Evolutionary conservation across 2,329 filamentous ascomycete genomes (phyloP).

Genomic region (Aspergillus ruber): DNA sequence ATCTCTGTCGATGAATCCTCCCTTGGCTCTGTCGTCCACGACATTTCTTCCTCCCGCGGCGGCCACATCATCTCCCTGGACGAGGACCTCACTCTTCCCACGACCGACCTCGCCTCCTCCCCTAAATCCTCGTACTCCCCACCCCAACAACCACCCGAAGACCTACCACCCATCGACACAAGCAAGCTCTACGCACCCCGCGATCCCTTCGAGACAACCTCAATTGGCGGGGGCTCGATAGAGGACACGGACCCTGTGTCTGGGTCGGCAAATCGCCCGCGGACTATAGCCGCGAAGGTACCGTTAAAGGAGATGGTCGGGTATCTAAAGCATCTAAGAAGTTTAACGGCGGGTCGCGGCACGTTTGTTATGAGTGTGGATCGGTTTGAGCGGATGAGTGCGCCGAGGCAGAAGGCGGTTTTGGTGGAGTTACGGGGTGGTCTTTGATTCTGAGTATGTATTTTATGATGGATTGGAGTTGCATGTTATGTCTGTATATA

Average conservation of each 20-base stretch:
- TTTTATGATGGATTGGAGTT: background rate
- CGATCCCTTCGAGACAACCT: slow-evolving; percentile 61
- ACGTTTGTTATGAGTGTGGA: slow-evolving; percentile 71
- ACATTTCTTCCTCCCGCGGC: slow-evolving; percentile 67
- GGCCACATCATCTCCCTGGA: slow-evolving; percentile 68
- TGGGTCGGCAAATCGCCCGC: slow-evolving; percentile 39
- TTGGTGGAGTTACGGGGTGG: slow-evolving; percentile 40
- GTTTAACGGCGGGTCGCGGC: slow-evolving; percentile 77
- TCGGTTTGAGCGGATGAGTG: slow-evolving; percentile 61
- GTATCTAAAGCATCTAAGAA: slow-evolving; percentile 81
- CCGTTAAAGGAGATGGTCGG: slow-evolving; percentile 96
- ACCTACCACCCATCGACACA: slow-evolving; percentile 55
- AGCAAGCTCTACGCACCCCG: slow-evolving; percentile 76
- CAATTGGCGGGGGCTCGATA: slow-evolving; percentile 6
- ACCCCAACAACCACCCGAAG: slow-evolving; percentile 14
- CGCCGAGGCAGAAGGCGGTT: slow-evolving; percentile 53
- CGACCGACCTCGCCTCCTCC: slow-evolving; percentile 18
- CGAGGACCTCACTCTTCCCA: slow-evolving; percentile 35
- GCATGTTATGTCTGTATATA: slow-evolving; percentile 3
- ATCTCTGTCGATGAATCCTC: slow-evolving; percentile 79
- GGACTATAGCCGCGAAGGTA: slow-evolving; percentile 74
- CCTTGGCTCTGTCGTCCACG: slow-evolving; percentile 76
- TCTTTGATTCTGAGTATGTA: slow-evolving; percentile 7
- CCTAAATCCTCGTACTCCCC: slow-evolving; percentile 2
- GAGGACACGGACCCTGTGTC: slow-evolving; percentile 6